These are phyloP conservation scores for Knoxia roxburghii DNA, from an alignment of 257 asterid species.

Conservation along the genomic window DNA sequence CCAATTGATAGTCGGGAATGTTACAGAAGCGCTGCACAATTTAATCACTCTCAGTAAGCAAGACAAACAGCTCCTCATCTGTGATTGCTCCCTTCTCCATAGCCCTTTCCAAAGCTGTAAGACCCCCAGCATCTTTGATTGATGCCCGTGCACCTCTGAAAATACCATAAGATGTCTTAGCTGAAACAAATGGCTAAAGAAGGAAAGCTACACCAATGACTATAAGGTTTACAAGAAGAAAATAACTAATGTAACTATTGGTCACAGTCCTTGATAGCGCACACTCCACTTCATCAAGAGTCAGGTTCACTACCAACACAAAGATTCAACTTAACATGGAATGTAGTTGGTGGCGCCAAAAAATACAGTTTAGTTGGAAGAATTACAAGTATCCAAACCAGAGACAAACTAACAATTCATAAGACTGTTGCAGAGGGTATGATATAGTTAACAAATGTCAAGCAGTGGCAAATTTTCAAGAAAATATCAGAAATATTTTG, in stretches of 20 bases:
- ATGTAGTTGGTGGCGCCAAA: neutral
- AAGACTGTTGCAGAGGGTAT: neutral
- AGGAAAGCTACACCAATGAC: neutral
- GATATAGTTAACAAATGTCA: neutral
- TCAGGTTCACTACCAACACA: neutral
- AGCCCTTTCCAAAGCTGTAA: constrained; percentile 75
- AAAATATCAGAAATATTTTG: neutral
- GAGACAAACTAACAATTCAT: neutral
- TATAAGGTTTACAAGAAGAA: neutral
- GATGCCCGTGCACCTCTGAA: constrained; percentile 86
- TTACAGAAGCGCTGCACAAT: constrained; percentile 5
- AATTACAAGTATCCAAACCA: neutral
- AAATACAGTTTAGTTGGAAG: neutral
- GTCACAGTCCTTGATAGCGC: neutral
- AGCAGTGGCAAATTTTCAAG: neutral
- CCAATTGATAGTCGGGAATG: neutral
- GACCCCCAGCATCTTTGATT: constrained; percentile 72
- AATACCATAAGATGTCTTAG: neutral
- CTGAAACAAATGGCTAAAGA: neutral
- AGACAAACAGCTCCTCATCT: constrained; percentile 80
- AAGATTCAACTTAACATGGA: neutral
- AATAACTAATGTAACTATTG: neutral
- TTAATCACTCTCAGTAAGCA: constrained; percentile 80
- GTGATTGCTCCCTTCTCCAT: constrained; percentile 98
- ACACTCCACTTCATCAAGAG: neutral